Evolutionary conservation across 768 basidiomycete genomes (phyloP), one percentile per base, ranked within the genome.

Genomic region (Hypholoma sublateritium): DNA sequence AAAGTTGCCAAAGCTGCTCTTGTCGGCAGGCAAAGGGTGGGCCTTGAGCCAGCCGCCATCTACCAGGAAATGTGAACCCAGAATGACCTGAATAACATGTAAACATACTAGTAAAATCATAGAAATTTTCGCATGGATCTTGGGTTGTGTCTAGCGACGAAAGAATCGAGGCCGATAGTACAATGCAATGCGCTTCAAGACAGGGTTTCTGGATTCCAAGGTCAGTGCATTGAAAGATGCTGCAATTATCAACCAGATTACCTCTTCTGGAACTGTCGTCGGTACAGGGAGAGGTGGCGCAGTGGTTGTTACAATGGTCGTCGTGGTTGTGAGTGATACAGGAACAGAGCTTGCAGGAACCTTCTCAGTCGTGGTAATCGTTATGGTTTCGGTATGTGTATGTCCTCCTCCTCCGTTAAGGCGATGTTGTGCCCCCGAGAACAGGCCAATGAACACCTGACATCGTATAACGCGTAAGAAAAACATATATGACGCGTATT

Each of bases 111-210:
- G 95, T 86, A 73, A 87, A 98, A 60, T 88, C 83, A 67, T 95
- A 98, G 70, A 98, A 97, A 72, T 94, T 89, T 62, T 98, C 91
- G 71, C 97, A 99, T 0, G 97, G 97, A 67, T 98, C 94, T 62
- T 89, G 80, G 8, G 85, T 77, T 9, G 80, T 81, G 67, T 99
- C 95, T 19, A 98, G 72, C 0, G 85, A 85, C 17, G 87, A 83
- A 13, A 98, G 74, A 57, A 99, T 89, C 0, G 86, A 80, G 1
- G 93, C 90, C 9, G 96, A 87, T 12, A 96, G 79, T 34, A 85
- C 73, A 49, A 98, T 87, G 68, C 97, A 99, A 59, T 87, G 81
- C 4, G 87, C 68, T 12, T 88, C 86, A 24, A 91, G 69, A 74
- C 97, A 99, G 4, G 80, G 67, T 59, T 83, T 77, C 86, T 91